Evolutionary conservation across 2,329 filamentous ascomycete species (phyloP), one percentile per base, ranked within the genome.

Genomic region (Fusarium buharicum): DNA sequence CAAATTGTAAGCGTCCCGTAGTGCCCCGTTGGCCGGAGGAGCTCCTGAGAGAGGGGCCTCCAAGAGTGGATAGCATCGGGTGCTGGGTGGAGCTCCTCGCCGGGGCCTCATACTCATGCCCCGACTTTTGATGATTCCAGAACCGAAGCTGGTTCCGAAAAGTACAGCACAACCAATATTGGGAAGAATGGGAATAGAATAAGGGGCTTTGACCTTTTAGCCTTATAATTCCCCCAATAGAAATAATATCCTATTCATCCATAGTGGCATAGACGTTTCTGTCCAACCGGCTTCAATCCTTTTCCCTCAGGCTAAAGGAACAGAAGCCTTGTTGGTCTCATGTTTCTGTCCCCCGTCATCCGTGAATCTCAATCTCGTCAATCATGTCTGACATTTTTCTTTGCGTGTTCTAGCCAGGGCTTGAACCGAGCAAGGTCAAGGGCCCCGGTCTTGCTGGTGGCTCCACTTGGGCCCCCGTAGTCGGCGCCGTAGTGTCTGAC

Each of bases 21-120:
- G 27, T 47, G 57, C 56, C 58, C 60, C 60, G 46, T 64, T 55
- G 49, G 63, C 60, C 61, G 55, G 60, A 64, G 45, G 54, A 60
- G 59, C 48, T 55, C 44, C 33, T 28, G 27, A 40, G 24, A 24
- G 49, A 55, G 56, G 57, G 56, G 50, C 57, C 39, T 50, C 56
- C 30, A 50, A 50, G n/a, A 56, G 60, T 64, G 60, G 60, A 47
- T 40, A 60, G 20, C 16, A 55, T 64, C 60, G 60, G 60, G 50
- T 61, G 43, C 16, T 31, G 18, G 36, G 50, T 64, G 60, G 60
- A 49, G 20, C 28, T 17, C 2, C 27, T 50, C 46, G 17, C 59
- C 60, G 60, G 60, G 59, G 50, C 59, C 44, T 48, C 44, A 38
- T 33, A 33, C 52, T n/a, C n/a, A 24, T 24, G 22, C 44, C 56